Base-by-base conservation (phyloP, 2,329 filamentous ascomycete species). In the Phaeosphaeriaceae sp. region DNA sequence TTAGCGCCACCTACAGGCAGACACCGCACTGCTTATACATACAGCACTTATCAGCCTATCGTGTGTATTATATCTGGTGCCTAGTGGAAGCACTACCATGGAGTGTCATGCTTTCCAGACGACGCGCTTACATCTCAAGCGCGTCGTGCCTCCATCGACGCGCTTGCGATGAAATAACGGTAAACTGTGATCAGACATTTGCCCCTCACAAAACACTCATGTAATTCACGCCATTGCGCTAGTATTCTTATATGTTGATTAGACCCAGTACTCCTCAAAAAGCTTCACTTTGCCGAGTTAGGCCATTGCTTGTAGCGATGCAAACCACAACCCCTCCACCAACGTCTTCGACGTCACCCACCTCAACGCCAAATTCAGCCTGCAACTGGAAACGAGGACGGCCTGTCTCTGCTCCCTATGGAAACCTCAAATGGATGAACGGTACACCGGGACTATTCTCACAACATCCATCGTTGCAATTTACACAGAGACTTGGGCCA, bases 61-160 rank as follows among this genome's bases (percentile, higher is more conserved):
- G 42, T 56, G 37, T 42, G 57, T 51, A 47, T 42, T 42, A 57
- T 51, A 47, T 42, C 52, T 54, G 52, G 63, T 69, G 67, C 65
- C 68, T 70, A 57, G 52, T 41, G 23, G 56, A 57, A 64, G 66
- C 66, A 64, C 61, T 58, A 63, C 57, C 50, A 73, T 73, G 69
- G 70, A 69, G 66, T 54, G 63, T 53, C 58, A 72, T 73, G 69
- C 64, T 64, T 54, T 56, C 52, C 60, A 58, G 52, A 59, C 59
- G 52, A 61, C 54, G 68, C 63, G 64, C 56, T 60, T 54, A 61
- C 48, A 45, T 61, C 38, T 48, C 54, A 48, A 58, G 61, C 61
- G 67, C 58, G 58, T 59, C 57, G 50, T 38, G 52, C 44, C 34
- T 49, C 36, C 40, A 36, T 39, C 52, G 51, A 55, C 54, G 55